Evolutionary conservation across 2,329 filamentous ascomycete species (phyloP), one percentile per base, ranked within the genome.

Genomic region (Blastomyces parvus): DNA sequence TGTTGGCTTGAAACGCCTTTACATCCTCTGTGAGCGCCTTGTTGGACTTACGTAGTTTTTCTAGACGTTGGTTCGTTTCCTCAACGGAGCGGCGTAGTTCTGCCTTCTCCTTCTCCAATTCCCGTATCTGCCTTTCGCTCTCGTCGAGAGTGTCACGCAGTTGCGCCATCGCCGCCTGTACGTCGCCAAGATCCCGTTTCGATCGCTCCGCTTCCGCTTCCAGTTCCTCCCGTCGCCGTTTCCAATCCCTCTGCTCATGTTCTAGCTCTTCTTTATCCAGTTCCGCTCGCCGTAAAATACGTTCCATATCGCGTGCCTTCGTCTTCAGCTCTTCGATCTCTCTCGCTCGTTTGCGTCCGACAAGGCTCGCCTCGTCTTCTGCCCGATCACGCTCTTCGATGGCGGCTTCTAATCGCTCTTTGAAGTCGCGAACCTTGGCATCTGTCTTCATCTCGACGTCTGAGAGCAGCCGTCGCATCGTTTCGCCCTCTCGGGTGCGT

Each of bases 331-430:
- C 93, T 73, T 97, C 94, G 2, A 90, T 81, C 78, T 97, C 94
- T 58, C 92, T 83, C 7, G 89, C 85, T 65, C 88, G 87, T 53
- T 89, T 84, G 61, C 93, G 84, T 14, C 88, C 89, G 59, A 89
- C 82, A 0, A 86, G 88, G 70, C 86, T 90, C 2, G 91, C 87
- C 76, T 97, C 92, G 66, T 97, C 92, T 75, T 99, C 93, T 1
- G 91, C 87, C 2, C 91, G 86, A 73, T 99, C 94, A 22, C 94
- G 86, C 75, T 99, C 94, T 73, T 97, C 92, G n/a, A 96, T 83
- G 0, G 92, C 92, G 0, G 89, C 82, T 70, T 97, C 93, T 82
- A 97, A 88, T 1, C 88, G 86, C 64, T 90, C 86, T 62, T 90
- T 88, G 86, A 96, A 94, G 67, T 97, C 93, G 36, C 90, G 86